phyloP scores from a whole-genome alignment of 441 rosid species.

The Adansonia gregorii region DNA sequence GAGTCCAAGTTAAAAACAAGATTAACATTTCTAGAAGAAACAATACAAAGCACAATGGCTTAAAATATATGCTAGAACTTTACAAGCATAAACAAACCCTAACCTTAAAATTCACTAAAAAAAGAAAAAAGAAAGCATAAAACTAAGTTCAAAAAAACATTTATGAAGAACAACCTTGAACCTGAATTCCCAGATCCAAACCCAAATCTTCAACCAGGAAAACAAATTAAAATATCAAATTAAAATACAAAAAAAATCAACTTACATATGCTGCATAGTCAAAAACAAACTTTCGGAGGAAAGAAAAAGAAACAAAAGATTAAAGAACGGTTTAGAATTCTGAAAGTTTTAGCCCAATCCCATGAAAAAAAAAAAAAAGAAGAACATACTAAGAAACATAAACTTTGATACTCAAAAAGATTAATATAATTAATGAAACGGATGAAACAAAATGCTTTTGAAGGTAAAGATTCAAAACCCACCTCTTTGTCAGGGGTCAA shows the following conservation, averaged over 20 bases:
- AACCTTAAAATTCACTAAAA: neutral
- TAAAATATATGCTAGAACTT: neutral
- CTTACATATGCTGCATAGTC: neutral
- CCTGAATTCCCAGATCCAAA: constrained; percentile 26
- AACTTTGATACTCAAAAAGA: neutral
- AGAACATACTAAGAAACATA: neutral
- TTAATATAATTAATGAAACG: neutral
- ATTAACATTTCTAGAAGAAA: neutral
- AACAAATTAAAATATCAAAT: neutral
- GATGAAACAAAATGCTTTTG: neutral
- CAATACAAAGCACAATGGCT: neutral
- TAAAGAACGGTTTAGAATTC: neutral
- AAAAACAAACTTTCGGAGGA: neutral
- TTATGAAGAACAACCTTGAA: neutral
- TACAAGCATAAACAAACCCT: constrained; percentile 12
- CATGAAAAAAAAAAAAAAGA: no score
- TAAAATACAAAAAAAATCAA: neutral
- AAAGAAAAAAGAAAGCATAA: neutral
- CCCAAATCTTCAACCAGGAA: constrained; percentile 10
- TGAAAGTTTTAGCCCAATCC: neutral
- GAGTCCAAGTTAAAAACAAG: neutral
- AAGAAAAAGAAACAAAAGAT: neutral
- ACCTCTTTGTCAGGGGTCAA: constrained; percentile 12
- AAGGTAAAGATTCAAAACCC: constrained; percentile 1
- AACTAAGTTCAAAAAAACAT: neutral